phyloP scores from a whole-genome alignment of 2,329 filamentous ascomycete species.

The Alternaria infectoria region DNA sequence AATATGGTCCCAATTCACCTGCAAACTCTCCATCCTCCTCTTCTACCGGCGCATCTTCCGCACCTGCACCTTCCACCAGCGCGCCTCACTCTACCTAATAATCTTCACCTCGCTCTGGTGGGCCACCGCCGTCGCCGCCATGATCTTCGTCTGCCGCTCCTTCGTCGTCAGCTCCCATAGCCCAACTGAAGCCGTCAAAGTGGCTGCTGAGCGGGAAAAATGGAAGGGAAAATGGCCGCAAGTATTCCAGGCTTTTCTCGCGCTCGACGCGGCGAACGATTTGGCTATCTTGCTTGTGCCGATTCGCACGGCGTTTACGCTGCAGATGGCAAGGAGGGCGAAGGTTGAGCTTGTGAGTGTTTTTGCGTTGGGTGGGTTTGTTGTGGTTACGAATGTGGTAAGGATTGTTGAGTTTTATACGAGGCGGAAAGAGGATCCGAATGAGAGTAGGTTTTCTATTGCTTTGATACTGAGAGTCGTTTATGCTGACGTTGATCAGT shows the following conservation, averaged over 20 bases:
- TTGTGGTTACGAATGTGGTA: neutral
- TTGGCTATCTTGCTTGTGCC: neutral
- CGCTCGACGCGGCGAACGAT: neutral
- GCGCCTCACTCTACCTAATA: neutral
- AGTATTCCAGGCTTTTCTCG: neutral
- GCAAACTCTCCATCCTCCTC: constrained; percentile 2
- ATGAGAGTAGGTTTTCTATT: neutral
- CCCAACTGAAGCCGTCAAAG: neutral
- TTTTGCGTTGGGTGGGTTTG: neutral
- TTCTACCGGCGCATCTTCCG: constrained; percentile 2
- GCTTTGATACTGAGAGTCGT: neutral
- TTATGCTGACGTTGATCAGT: neutral
- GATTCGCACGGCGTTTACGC: neutral
- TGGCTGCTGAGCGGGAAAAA: neutral
- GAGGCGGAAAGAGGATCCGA: neutral
- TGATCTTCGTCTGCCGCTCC: neutral
- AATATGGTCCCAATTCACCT: neutral
- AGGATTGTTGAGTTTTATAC: neutral
- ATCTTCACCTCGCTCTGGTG: neutral
- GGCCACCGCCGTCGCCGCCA: neutral
- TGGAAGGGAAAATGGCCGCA: neutral
- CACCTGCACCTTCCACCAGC: neutral
- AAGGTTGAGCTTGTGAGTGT: neutral
- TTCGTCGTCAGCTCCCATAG: neutral
- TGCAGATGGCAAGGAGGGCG: neutral